Evolutionary conservation across 2,329 filamentous ascomycete genomes (phyloP).

Genomic region (Coniochaeta ligniaria): DNA sequence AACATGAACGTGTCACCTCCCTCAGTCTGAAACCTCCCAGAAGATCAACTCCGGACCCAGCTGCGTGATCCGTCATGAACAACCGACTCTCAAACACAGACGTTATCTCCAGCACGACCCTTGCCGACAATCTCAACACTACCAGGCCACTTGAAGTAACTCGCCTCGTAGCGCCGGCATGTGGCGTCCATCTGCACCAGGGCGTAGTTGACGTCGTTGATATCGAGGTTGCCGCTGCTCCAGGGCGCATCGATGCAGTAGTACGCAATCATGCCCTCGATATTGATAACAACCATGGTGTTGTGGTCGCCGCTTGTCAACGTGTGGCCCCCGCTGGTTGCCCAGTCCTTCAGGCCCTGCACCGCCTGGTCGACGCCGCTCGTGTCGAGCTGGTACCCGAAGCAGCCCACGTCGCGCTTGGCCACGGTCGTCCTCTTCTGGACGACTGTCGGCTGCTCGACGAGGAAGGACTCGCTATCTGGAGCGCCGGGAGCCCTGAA

Average conservation of each 20-base stretch:
- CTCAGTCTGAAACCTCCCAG: no score
- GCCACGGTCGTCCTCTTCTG: no score
- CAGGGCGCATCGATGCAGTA: constrained; percentile 5
- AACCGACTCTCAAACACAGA: background rate
- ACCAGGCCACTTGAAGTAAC: constrained; percentile 5
- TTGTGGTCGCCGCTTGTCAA: no score
- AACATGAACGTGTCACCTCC: no score
- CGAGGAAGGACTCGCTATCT: no score
- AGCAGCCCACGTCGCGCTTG: no score
- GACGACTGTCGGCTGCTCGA: no score
- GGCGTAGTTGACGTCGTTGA: constrained; percentile 5
- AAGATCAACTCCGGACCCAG: no score
- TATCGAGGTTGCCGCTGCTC: constrained; percentile 1
- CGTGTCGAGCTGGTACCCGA: no score
- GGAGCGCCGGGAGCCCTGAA: no score
- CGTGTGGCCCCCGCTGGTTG: background rate
- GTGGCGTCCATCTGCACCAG: constrained; percentile 3
- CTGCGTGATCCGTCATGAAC: no score
- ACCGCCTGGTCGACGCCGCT: background rate
- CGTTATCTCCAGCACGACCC: background rate
- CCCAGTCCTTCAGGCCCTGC: background rate
- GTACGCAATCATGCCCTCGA: constrained; percentile 1
- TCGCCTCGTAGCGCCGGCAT: constrained; percentile 2
- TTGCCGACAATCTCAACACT: constrained; percentile 6
- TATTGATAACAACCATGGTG: background rate